Evolutionary conservation across 2,329 filamentous ascomycete genomes (phyloP), one percentile per base, ranked within the genome.

Genomic region (Grosmannia penicillata): DNA sequence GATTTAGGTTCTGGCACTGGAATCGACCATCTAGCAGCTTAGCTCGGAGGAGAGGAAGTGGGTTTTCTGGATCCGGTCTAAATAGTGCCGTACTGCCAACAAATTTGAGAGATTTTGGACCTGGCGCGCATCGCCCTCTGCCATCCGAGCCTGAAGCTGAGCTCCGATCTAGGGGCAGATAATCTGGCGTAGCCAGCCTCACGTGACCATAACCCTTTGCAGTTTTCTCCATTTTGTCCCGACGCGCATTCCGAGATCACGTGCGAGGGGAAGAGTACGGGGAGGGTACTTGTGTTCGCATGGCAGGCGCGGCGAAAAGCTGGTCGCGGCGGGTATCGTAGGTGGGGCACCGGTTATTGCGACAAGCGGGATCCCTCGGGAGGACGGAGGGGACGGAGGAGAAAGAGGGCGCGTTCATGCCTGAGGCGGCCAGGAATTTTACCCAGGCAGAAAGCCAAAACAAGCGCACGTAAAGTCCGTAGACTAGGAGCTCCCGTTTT

Each of bases 1-100:
- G n/a, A n/a, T 27, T n/a, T 23, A 53, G 51, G 44, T 54, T 15
- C 41, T 53, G 33, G 52, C 51, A 10, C 47, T 50, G 15, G 61
- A 65, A 44, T 53, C 53, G 18, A 48, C 47, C 6, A 38, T 52
- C 14, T 52, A 49, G 26, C 45, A 18, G 10, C 11, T 21, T 13
- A 31, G 21, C 14, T 15, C 8, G 23, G 9, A 31, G 38, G 14
- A 37, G 22, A 15, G 17, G 18, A 22, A 28, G 15, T 34, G 4
- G 17, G 31, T 33, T 23, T n/a, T 13, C 32, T 37, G 34, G 34
- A 33, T 18, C 22, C n/a, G n/a, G n/a, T n/a, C n/a, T n/a, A n/a
- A n/a, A n/a, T n/a, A n/a, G n/a, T n/a, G n/a, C n/a, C 29, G 9
- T n/a, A 32, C 18, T 33, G 31, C n/a, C 14, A 24, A 34, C 26